Conservation (phyloP, 257 asterid species). For the Orobanche coerulescens region DNA sequence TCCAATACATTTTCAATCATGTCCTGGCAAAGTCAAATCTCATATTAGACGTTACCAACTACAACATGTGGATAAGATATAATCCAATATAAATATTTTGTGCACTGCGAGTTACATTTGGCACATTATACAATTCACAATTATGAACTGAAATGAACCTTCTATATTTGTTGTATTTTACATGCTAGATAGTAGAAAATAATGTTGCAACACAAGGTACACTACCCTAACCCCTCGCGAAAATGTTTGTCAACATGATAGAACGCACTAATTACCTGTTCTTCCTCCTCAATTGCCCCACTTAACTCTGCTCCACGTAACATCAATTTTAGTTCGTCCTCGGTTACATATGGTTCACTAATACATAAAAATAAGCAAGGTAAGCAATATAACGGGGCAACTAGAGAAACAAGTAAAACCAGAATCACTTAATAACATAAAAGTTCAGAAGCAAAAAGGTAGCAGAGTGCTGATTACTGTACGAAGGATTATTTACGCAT, state of each 20-base stretch:
- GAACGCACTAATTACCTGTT: constrained; percentile 53
- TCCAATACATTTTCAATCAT: constrained; percentile 97
- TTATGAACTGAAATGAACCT: neutral
- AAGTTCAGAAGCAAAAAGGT: constrained; percentile 1
- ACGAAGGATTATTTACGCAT: neutral
- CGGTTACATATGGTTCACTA: constrained; percentile 97
- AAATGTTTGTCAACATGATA: constrained; percentile 13
- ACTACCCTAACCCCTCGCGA: constrained; percentile 14
- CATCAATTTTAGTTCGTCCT: constrained; percentile 96
- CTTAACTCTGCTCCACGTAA: constrained; percentile 97
- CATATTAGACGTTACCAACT: constrained; percentile 3
- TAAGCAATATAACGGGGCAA: constrained; percentile 1
- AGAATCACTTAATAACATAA: constrained; percentile 4
- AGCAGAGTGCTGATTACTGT: neutral
- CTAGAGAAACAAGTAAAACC: constrained; percentile 9
- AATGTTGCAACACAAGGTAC: constrained; percentile 6
- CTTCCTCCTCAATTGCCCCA: constrained; percentile 99
- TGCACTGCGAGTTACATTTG: constrained; percentile 7
- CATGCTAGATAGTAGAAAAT: constrained; percentile 5
- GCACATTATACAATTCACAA: neutral
- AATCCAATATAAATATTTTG: constrained; percentile 8
- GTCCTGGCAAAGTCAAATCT: constrained; percentile 51
- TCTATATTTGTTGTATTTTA: constrained; percentile 15
- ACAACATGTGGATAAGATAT: neutral
- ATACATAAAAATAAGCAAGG: constrained; percentile 25